Percentiles rank a stretch among this genome's conserved stretches.
These are phyloP conservation scores for Aspergillus quadricinctus DNA, from an alignment of 2,329 filamentous ascomycete species.

Conservation along the genomic window DNA sequence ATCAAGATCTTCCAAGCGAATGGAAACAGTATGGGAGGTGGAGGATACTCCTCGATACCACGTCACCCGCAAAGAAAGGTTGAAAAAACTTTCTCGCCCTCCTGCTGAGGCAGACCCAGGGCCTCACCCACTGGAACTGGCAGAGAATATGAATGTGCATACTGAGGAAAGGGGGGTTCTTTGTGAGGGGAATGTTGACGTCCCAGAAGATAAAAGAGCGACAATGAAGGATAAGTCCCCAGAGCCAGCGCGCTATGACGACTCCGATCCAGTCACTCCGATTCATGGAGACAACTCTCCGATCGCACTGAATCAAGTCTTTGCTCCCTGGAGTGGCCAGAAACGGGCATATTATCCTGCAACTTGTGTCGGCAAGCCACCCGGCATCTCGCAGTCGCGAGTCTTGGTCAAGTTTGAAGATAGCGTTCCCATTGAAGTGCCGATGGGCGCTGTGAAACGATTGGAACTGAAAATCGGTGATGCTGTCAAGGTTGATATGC, in stretches of 20 bases:
- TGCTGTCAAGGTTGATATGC: constrained; percentile 44
- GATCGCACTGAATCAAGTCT: constrained; percentile 49
- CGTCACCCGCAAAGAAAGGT: constrained; percentile 14
- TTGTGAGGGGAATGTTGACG: neutral
- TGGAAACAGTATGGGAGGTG: constrained; percentile 34
- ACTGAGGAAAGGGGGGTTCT: neutral
- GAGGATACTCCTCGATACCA: constrained; percentile 29
- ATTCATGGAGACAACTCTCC: constrained; percentile 16
- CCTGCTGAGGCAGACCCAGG: constrained; percentile 1
- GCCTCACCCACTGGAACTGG: neutral
- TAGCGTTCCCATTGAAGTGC: constrained; percentile 37
- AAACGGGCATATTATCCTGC: constrained; percentile 57
- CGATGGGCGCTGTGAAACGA: constrained; percentile 38
- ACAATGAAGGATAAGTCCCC: constrained; percentile 9
- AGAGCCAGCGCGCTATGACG: constrained; percentile 5
- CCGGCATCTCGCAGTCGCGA: constrained; percentile 34
- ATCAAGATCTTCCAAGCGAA: constrained; percentile 19
- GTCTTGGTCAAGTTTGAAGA: constrained; percentile 47
- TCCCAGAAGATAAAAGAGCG: neutral
- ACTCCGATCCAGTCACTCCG: constrained; percentile 1
- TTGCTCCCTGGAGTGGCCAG: constrained; percentile 56
- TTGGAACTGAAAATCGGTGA: constrained; percentile 44
- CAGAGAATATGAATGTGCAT: neutral
- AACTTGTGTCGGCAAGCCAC: constrained; percentile 49
- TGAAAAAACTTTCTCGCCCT: constrained; percentile 8